Base-by-base conservation (phyloP, 495 filamentous ascomycete genomes). In the Xylaria longipes region DNA sequence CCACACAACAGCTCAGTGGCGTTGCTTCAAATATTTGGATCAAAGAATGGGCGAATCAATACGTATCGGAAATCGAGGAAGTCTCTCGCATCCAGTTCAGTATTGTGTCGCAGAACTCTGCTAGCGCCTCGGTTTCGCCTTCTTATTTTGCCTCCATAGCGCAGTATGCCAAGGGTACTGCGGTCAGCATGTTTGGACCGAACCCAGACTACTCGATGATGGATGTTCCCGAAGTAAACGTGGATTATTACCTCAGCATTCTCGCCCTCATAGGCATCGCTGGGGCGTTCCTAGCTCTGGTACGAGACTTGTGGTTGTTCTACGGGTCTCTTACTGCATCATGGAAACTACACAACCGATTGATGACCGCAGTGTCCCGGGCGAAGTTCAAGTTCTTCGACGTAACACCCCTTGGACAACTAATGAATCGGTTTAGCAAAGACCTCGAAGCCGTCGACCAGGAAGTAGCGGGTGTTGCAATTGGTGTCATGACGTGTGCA, bases 361-460 rank as follows among this genome's bases (percentile, higher is more conserved):
- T 99, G 57, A 90, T 98, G 80, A 85, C 89, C 31, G 83, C 92
- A 5, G 88, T 99, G 35, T 91, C 93, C 68, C 90, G 94, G 64
- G 97, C 97, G 20, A 94, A 93, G 76, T 97, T 98, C 83, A 92
- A 92, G 73, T 99, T 99, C 85, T 99, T 99, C 78, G 97, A 99
- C 79, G 93, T 94, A 2, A 99, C 97, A 2, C 97, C 97, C 7
- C 88, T 98, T 0, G 97, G 97, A 15, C 96, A 98, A 80, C 87
- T 99, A 73, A 98, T 98, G 92, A 99, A 99, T 80, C 87, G 97
- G 46, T 99, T 99, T 81, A 98, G 95, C 72, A 98, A 98, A 80
- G 97, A 98, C 80, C 86, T 98, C 33, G 96, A 99, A 78, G 90
- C 94, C 6, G 85, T 99, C 70, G 97, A 99, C 72, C 97, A 99